These are phyloP conservation scores for Aegilops tauschii DNA, from an alignment of 176 grass and related monocot genomes.

Conservation along the genomic window DNA sequence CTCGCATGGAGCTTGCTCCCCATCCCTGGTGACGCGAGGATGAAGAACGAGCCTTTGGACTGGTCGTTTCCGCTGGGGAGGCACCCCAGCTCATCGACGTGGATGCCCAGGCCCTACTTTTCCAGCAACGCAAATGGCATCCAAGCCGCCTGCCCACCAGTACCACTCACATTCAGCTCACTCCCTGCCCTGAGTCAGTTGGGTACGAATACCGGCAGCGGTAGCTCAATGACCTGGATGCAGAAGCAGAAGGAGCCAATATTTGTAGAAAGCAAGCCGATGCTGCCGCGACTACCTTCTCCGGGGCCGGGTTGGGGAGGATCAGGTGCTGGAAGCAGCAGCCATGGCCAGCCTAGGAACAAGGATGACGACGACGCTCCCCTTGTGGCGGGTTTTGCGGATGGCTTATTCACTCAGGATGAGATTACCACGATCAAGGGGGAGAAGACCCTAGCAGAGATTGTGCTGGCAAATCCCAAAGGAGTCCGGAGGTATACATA, in stretches of 20 bases:
- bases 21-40: not conserved
- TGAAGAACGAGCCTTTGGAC: not conserved
- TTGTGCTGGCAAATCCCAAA: slow-evolving; percentile 35
- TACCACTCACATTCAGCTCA: no score
- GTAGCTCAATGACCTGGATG: no score
- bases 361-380: not conserved
- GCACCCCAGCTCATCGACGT: not conserved
- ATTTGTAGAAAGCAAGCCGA: not conserved
- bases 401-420: not conserved
- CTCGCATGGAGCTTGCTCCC: not conserved
- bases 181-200: no score
- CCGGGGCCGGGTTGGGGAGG: not conserved
- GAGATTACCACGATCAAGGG: not conserved
- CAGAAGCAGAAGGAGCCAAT: not conserved
- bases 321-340: not conserved
- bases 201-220: no score
- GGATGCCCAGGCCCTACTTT: no score
- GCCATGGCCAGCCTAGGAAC: no score
- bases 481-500: slow-evolving; percentile 46
- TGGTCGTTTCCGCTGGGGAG: not conserved
- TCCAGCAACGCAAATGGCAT: no score
- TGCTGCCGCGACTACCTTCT: not conserved
- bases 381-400: not conserved
- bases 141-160: no score
- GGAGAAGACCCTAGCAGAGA: not conserved